Evolutionary conservation across 257 asterid species (phyloP), one percentile per base, ranked within the genome.

Genomic region (Petrea volubilis): DNA sequence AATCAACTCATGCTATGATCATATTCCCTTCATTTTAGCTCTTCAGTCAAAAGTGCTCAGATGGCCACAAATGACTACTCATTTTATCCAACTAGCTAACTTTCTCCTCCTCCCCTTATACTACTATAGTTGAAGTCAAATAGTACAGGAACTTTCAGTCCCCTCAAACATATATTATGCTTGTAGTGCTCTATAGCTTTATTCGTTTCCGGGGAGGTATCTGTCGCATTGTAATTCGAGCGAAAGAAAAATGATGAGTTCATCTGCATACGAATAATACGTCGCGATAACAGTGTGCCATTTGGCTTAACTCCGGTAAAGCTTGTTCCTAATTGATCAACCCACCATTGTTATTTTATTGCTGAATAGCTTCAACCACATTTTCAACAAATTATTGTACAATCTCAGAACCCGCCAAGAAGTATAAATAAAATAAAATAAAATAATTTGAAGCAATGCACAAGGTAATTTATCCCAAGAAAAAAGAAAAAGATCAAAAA

Each of bases 31-130:
- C 27, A 36, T 6, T 36, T 34, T 51, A n/a, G 34, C 65, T 20
- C 27, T 53, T 36, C 18, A 25, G 77, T 78, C 86, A 74, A 78
- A 81, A 81, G 77, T 67, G 63, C 41, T 23, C 46, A 33, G 34
- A 64, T 58, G 61, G 56, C 58, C 36, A 52, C 43, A 68, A 52
- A 75, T 3, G 21, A 31, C 56, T 33, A 10, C 36, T 49, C 5
- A 14, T 33, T 13, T 71, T 56, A 36, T 27, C 5, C 14, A 21
- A 10, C 53, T 20, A 43, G 27, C 40, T 28, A 2, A 38, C 25
- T 27, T 44, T 56, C 2, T 24, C 51, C 13, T 33, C n/a, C 66
- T 15, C 28, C 29, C 74, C 43, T 38, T 38, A 38, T 3, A 31
- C 43, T 60, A 59, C 49, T 60, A 21, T 21, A 46, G 52, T 71